Conservation (phyloP, 2,329 filamentous ascomycete genomes). For the Pseudogymnoascus sp. region DNA sequence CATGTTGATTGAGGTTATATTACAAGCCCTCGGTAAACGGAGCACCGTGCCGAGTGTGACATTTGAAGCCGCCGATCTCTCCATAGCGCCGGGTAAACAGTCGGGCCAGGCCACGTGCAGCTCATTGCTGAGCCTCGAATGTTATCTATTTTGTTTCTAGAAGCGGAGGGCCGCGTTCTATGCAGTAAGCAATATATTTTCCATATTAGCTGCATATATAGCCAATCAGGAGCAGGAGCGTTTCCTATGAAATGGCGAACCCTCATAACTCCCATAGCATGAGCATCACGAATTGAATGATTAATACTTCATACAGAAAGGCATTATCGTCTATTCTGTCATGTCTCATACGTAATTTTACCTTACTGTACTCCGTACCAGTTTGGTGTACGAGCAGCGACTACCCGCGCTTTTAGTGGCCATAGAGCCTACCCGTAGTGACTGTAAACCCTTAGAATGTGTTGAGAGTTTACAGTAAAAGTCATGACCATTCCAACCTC, state of each 20-base stretch:
- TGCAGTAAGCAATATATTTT: conserved; percentile 7
- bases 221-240: background rate
- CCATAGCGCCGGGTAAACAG: conserved; percentile 6
- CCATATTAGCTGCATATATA: background rate
- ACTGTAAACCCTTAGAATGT: background rate
- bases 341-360: background rate
- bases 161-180: background rate
- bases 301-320: background rate
- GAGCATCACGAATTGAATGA: background rate
- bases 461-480: background rate
- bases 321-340: background rate
- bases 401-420: background rate
- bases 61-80: background rate
- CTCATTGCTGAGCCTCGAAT: background rate
- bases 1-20: conserved; percentile 7
- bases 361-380: background rate
- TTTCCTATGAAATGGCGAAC: background rate
- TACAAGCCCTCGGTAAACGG: conserved; percentile 1
- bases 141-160: background rate
- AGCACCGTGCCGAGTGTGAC: background rate
- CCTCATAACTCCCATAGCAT: background rate
- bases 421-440: background rate
- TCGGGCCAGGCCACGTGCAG: conserved; percentile 7
- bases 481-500: background rate
- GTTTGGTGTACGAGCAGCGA: background rate